Percentiles rank a stretch among this genome's conserved stretches.
phyloP scores from a whole-genome alignment of 1,139 yeast genomes.

The Geotrichum histeridarum region DNA sequence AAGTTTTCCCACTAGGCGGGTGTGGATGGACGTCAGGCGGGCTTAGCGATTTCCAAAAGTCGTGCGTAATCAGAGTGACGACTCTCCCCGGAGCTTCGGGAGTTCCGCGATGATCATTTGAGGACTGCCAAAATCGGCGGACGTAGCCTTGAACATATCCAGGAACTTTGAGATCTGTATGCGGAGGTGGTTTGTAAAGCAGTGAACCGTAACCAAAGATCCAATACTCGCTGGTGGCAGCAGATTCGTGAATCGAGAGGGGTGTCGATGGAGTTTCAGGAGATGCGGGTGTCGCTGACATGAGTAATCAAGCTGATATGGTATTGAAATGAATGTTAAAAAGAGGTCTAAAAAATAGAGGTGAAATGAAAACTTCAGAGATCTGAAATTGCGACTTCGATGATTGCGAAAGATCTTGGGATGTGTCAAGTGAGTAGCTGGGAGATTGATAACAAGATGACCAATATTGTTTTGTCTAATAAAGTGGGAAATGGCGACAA shows the following conservation, averaged over 20 bases:
- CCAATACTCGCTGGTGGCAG: constrained; percentile 43
- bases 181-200: constrained; percentile 88
- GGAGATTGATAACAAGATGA: too few relatives aligned
- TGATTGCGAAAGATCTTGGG: too few relatives aligned
- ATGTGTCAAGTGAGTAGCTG: too few relatives aligned
- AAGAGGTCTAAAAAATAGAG: too few relatives aligned
- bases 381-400: too few relatives aligned
- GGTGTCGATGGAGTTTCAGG: constrained; percentile 7
- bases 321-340: not conserved
- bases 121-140: constrained; percentile 87
- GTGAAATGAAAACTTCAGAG: too few relatives aligned
- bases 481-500: too few relatives aligned
- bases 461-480: too few relatives aligned
- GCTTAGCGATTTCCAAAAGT: constrained; percentile 44
- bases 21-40: constrained; percentile 42
- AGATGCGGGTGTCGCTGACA: not conserved
- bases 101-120: constrained; percentile 87
- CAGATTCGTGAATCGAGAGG: constrained; percentile 3
- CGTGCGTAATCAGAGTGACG: constrained; percentile 61
- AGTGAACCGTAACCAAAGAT: constrained; percentile 88
- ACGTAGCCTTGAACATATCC: constrained; percentile 74
- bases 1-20: constrained; percentile 48
- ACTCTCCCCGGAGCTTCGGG: constrained; percentile 83
- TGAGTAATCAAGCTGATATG: not conserved
- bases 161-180: constrained; percentile 54